Percentiles rank a stretch among this genome's conserved stretches.
These are phyloP conservation scores for Fusarium sp. DNA, from an alignment of 2,329 filamentous ascomycete genomes.

Conservation along the genomic window DNA sequence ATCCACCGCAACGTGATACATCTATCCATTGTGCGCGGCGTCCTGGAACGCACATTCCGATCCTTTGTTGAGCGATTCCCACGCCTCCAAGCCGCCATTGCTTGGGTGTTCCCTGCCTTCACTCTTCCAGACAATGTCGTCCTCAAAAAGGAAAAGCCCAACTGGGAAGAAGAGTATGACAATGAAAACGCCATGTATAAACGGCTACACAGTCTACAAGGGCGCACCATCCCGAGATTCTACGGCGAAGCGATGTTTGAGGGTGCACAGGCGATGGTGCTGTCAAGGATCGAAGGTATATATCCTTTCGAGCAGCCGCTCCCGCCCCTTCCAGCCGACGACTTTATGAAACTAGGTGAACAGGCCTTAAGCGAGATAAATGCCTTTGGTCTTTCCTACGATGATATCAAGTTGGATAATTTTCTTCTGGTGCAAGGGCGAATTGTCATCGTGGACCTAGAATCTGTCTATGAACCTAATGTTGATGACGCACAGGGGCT, in stretches of 20 bases:
- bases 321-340: not conserved
- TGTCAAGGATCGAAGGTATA: not conserved
- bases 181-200: not conserved
- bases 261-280: not conserved
- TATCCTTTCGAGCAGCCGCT: not conserved
- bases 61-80: not conserved
- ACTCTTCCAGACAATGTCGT: not conserved
- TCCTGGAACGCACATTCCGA: not conserved
- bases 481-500: not conserved
- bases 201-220: not conserved
- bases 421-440: not conserved
- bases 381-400: not conserved
- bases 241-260: not conserved
- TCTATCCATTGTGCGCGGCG: not conserved
- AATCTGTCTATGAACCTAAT: not conserved
- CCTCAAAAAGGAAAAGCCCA: not conserved
- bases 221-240: not conserved
- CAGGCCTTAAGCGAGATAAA: not conserved
- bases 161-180: not conserved
- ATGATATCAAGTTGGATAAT: slow-evolving; percentile 1
- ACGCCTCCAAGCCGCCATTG: not conserved
- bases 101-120: not conserved
- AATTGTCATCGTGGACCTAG: not conserved
- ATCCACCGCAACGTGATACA: not conserved
- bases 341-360: not conserved